Evolutionary conservation across 208 protist species (phyloP).

Genomic region (Leishmania gerbilli): DNA sequence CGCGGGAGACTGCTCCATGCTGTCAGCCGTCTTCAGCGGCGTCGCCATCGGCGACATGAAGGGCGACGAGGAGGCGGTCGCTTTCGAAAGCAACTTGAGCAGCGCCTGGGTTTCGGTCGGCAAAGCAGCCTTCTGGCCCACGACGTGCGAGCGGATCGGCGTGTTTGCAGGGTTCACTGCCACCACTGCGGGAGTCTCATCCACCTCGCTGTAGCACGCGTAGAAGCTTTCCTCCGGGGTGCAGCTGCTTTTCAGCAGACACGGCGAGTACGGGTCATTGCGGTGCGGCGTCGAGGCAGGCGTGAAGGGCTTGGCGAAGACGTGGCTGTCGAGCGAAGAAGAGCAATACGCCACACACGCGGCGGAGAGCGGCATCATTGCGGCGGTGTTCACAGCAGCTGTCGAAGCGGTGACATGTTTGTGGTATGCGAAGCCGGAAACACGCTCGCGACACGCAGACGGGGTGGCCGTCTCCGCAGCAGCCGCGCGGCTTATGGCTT

Average conservation of each 20-base stretch:
- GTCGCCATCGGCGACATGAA: slow-evolving; percentile 7
- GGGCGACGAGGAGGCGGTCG: background rate
- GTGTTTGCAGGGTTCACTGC: slow-evolving; percentile 3
- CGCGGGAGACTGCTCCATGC: background rate
- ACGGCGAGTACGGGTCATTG: slow-evolving; percentile 65
- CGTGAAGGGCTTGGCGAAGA: slow-evolving; percentile 36
- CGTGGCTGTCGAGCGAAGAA: slow-evolving; percentile 12
- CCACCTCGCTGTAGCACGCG: slow-evolving; percentile 54
- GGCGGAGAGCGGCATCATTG: background rate
- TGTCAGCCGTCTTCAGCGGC: slow-evolving; percentile 6
- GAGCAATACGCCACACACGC: background rate
- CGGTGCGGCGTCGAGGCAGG: slow-evolving; percentile 19
- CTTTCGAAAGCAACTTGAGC: slow-evolving; percentile 9
- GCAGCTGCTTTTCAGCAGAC: slow-evolving; percentile 32
- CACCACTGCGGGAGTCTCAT: background rate
- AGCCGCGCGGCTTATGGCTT: background rate
- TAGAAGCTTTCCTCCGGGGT: slow-evolving; percentile 62
- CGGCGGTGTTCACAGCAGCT: background rate
- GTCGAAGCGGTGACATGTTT: background rate
- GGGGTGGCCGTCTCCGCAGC: background rate
- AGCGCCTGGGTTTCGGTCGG: slow-evolving; percentile 13
- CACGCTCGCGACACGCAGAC: slow-evolving; percentile 12
- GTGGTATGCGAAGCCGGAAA: background rate
- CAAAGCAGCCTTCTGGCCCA: background rate
- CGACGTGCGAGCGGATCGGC: slow-evolving; percentile 6